These are phyloP conservation scores for Adansonia digitata DNA, from an alignment of 345 rosid species.

Conservation along the genomic window DNA sequence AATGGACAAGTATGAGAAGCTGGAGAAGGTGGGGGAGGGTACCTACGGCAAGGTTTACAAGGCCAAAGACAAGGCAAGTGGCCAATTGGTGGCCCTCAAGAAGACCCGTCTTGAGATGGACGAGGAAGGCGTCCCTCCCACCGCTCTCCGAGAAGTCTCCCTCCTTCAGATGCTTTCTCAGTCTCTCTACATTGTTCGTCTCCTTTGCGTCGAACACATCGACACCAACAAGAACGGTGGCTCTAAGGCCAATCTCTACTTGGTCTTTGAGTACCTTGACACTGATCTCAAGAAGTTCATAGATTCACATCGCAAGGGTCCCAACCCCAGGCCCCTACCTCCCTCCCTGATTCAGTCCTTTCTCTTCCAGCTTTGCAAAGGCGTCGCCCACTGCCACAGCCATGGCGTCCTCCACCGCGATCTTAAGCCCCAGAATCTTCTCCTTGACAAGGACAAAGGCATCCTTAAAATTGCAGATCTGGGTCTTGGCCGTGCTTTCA, in stretches of 20 bases:
- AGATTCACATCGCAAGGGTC: conserved; percentile 69
- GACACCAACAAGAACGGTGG: conserved; percentile 29
- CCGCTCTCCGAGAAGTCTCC: conserved; percentile 92
- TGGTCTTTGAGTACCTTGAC: conserved; percentile 88
- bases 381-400: conserved; percentile 91
- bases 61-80: conserved; percentile 73
- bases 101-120: conserved; percentile 93
- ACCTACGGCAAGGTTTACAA: conserved; percentile 96
- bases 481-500: conserved; percentile 85
- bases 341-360: conserved; percentile 61
- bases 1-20: conserved; percentile 96
- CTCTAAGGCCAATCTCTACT: conserved; percentile 65
- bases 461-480: conserved; percentile 86
- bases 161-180: conserved; percentile 90
- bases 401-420: conserved; percentile 95
- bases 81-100: conserved; percentile 81
- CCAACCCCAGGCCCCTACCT: conserved; percentile 62
- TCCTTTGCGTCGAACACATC: conserved; percentile 86
- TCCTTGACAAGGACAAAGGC: conserved; percentile 76
- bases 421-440: conserved; percentile 88
- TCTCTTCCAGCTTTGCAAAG: conserved; percentile 85
- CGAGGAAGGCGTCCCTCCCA: conserved; percentile 96
- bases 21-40: conserved; percentile 96
- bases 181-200: conserved; percentile 82
- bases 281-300: conserved; percentile 91